Conservation (phyloP, 2,329 filamentous ascomycete species). For the Penicillium sp. region DNA sequence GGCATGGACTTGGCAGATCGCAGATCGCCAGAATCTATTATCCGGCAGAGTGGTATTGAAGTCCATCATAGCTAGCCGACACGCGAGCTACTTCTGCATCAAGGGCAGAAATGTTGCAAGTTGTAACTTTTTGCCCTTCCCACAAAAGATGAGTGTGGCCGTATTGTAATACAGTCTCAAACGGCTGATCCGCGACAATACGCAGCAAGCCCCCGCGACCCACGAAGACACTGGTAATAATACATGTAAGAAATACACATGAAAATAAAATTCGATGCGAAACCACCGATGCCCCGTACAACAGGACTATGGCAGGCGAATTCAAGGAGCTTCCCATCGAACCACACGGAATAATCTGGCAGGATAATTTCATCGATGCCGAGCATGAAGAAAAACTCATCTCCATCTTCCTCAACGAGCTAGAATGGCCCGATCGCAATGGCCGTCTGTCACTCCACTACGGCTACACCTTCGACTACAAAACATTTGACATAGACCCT, state of each 20-base stretch:
- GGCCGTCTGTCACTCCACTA: conserved; percentile 57
- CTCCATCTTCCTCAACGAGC: conserved; percentile 47
- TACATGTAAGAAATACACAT: conserved; percentile 4
- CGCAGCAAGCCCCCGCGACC: neutral
- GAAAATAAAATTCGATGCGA: conserved; percentile 5
- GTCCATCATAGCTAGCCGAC: no score
- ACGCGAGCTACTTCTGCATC: no score
- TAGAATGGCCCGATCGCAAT: conserved; percentile 51
- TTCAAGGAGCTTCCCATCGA: conserved; percentile 29
- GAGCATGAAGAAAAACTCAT: conserved; percentile 51
- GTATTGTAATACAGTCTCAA: no score
- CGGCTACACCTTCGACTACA: conserved; percentile 61
- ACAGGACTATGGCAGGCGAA: neutral
- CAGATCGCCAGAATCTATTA: no score
- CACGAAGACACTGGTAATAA: neutral
- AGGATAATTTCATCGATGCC: conserved; percentile 50
- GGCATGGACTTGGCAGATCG: no score
- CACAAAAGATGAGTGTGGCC: no score
- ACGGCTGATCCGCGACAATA: neutral
- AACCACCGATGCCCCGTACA: neutral
- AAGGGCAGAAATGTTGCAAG: no score
- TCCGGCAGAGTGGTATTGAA: no score
- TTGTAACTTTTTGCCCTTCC: no score
- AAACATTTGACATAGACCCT: conserved; percentile 58
- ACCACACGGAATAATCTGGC: conserved; percentile 39